Base-by-base conservation (phyloP, 176 grass and related monocot species). In the Triticum dicoccoides region DNA sequence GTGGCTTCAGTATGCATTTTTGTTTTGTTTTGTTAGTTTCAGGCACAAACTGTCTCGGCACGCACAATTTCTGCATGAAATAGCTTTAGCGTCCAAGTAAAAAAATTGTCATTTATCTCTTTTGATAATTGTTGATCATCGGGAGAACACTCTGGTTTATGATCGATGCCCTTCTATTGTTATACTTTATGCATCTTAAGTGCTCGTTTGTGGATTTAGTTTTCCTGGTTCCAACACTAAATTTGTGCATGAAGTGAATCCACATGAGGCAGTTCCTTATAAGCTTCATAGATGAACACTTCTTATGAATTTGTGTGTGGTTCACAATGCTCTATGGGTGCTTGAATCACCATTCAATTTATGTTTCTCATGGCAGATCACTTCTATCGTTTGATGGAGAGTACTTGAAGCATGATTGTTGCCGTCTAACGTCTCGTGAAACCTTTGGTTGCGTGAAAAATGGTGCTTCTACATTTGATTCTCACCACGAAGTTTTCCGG, bases 341-440 rank as follows among this genome's bases (percentile, higher is more conserved):
- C 74, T 77, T 51, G 4, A 61, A 59, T 62, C 42, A 54, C 15
- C 34, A 47, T 70, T 47, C 33, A 59, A 41, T 80, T 75, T 91
- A 42, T 84, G 5, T 68, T 68, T 92, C 61, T 68, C 37, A 90
- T 94, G 86, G 76, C 80, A 96, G 97, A 84, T 99, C 92, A 80
- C 85, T 99, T 90, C 61, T 99, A 52, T 99, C 94, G 30, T 96
- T 99, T 93, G 87, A 88, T 91, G 97, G 92, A 75, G 87, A 96
- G 51, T 99, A 99, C 87, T 69, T 99, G 85, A 88, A 94, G 71
- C 86, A 91, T 79, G 80, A 94, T 75, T 94, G 88, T 62, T 65
- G 20, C 62, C 78, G 73, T 86, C 69, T 95, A 73, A 47, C 32
- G 18, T 85, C 79, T 76, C 54, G 21, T 69, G 87, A 77, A 49